Evolutionary conservation across 108 stramenopile genomes (phyloP), one percentile per base, ranked within the genome.

Genomic region (Stephanodiscus triporus): DNA sequence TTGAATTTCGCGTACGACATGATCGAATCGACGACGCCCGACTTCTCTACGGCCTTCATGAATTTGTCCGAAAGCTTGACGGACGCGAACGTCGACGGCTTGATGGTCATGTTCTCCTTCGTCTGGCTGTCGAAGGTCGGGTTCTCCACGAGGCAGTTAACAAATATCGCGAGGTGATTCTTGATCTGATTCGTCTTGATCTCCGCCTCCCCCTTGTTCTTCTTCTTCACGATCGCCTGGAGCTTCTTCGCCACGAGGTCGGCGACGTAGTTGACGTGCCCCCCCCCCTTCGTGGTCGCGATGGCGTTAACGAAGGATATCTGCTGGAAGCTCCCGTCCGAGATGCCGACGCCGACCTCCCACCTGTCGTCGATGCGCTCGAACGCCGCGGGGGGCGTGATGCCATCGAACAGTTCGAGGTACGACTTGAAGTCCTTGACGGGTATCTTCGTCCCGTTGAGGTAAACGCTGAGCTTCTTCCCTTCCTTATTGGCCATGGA

Each of bases 281-380:
- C 79, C 9, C 99, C 99, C 29, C 99, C 99, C 76, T 98, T 98
- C 53, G 85, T 83, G n/a, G 98, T 98, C 63, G 85, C 85, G 68
- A 99, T 99, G 24, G 95, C 86, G 80, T 99, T 99, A 20, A 98
- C 98, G 71, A 98, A 99, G 14, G 96, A 97, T 47, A 99, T 89
- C 66, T 98, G 98, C 73, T 97, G 82, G 57, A 97, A 87, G 37
- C 84, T 84, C 9, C 96, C 96, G 63, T 97, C 97, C 6, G 92
- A 90, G 11, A 82, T 49, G n/a, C 82, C 89, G n/a, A 98, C 92
- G 27, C 96, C 93, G 17, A 99, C 92, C 85, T 99, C 97, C 98
- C 98, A 99, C 17, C 92, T 88, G 26, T 97, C 93, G 40, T 82
- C 87, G 49, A 97, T 70, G 43, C 73, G 78, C 67, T 96, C 98